phyloP scores from a whole-genome alignment of 768 basidiomycete species.

The Tephrocybe sp. region DNA sequence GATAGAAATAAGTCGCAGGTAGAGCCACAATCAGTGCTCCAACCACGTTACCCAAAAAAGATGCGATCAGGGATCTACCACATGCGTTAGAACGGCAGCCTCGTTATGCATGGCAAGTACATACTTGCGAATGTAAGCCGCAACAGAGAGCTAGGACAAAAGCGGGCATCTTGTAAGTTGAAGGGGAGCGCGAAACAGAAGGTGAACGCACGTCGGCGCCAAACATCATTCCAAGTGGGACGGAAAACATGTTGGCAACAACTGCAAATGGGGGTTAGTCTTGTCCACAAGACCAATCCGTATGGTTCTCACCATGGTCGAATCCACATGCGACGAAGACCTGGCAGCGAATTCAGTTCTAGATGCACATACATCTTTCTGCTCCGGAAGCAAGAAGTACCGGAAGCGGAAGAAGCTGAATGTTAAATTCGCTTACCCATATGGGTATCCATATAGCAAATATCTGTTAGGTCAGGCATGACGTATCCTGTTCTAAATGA shows the following conservation, averaged over 20 bases:
- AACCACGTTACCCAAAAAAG: constrained; percentile 66
- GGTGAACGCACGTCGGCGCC: constrained; percentile 54
- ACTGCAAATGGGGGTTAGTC: constrained; percentile 7
- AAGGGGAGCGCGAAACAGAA: neutral
- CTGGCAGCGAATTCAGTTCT: constrained; percentile 26
- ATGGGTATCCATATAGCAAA: constrained; percentile 73
- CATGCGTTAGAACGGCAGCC: neutral
- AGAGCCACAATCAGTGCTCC: constrained; percentile 65
- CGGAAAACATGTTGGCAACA: constrained; percentile 71
- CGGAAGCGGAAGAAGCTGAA: neutral
- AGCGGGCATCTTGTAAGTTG: no score
- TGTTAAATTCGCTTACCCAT: constrained; percentile 47
- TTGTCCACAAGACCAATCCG: neutral
- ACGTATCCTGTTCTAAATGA: no score
- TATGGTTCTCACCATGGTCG: constrained; percentile 54
- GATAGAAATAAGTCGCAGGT: constrained; percentile 65
- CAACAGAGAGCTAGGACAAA: constrained; percentile 42
- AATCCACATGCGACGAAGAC: constrained; percentile 69
- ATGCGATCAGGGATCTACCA: constrained; percentile 59
- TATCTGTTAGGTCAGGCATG: no score
- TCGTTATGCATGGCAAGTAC: constrained; percentile 15
- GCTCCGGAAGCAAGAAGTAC: no score
- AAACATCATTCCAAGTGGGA: constrained; percentile 72
- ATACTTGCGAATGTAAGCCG: constrained; percentile 67
- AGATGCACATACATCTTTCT: neutral